phyloP scores from a whole-genome alignment of 352 stramenopile genomes.

The Phytophthora agathidicida region DNA sequence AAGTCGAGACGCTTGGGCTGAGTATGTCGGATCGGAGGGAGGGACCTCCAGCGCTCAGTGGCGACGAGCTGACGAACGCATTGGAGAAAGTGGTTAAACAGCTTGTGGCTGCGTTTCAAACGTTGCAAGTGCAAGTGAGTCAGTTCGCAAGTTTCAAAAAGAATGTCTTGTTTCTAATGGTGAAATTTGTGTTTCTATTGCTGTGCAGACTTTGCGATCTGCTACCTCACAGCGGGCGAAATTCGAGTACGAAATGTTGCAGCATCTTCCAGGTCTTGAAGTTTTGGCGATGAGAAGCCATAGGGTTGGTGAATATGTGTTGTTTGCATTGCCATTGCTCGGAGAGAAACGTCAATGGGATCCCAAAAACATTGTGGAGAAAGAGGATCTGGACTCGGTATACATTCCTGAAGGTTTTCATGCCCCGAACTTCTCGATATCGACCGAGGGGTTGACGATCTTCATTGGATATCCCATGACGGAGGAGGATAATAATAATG shows the following conservation, averaged over 20 bases:
- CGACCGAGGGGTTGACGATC: slow-evolving; percentile 19
- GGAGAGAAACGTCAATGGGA: slow-evolving; percentile 27
- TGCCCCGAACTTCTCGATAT: slow-evolving; percentile 24
- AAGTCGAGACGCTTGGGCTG: slow-evolving; percentile 21
- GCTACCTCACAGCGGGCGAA: slow-evolving; percentile 24
- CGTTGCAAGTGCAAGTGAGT: slow-evolving; percentile 38
- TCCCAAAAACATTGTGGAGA: slow-evolving; percentile 5
- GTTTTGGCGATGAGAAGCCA: slow-evolving; percentile 24
- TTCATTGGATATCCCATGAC: slow-evolving; percentile 33
- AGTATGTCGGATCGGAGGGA: slow-evolving; percentile 4
- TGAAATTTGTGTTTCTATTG: neutral
- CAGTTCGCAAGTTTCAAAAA: too few species aligned
- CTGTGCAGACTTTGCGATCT: slow-evolving; percentile 12
- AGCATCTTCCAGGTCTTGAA: slow-evolving; percentile 41
- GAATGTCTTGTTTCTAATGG: neutral
- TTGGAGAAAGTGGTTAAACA: slow-evolving; percentile 24
- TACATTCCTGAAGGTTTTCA: slow-evolving; percentile 37
- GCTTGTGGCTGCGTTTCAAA: slow-evolving; percentile 22
- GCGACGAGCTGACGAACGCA: slow-evolving; percentile 22
- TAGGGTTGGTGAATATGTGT: slow-evolving; percentile 11
- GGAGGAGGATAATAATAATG: slow-evolving; percentile 2
- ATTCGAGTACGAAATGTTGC: slow-evolving; percentile 58
- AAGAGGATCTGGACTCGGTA: slow-evolving; percentile 17
- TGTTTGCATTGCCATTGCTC: slow-evolving; percentile 49
- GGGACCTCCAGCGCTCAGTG: slow-evolving; percentile 15